phyloP scores from a whole-genome alignment of 495 filamentous ascomycete genomes.

The Daldinia loculata region DNA sequence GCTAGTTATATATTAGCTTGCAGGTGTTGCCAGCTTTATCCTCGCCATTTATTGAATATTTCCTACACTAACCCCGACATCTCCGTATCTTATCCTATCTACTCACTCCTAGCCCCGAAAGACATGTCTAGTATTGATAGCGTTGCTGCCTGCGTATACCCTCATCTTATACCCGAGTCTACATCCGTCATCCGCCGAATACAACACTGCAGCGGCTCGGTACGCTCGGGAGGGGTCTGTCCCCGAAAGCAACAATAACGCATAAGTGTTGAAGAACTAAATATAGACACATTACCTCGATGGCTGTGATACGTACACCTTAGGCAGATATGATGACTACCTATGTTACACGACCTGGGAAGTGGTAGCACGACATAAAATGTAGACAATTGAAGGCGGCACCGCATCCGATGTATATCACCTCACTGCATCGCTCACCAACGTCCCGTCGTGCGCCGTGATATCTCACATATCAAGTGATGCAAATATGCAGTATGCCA shows the following conservation, averaged over 20 bases:
- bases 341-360: neutral
- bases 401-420: neutral
- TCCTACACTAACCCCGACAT: too few relatives aligned
- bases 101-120: too few relatives aligned
- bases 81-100: neutral
- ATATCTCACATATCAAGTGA: slow-evolving; percentile 1
- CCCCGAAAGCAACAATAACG: neutral
- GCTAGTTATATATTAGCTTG: too few relatives aligned
- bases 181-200: neutral
- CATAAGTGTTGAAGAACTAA: too few relatives aligned
- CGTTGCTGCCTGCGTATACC: neutral
- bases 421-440: neutral
- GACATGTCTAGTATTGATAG: neutral
- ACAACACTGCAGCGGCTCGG: neutral
- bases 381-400: neutral
- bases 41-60: too few relatives aligned
- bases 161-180: neutral
- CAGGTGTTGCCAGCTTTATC: too few relatives aligned
- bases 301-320: neutral
- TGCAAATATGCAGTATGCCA: neutral
- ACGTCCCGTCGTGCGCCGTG: neutral
- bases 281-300: too few relatives aligned
- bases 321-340: neutral
- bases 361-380: neutral
- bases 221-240: neutral